Evolutionary conservation across 768 basidiomycete genomes (phyloP), one percentile per base, ranked within the genome.

Genomic region (Boletus fagicola): DNA sequence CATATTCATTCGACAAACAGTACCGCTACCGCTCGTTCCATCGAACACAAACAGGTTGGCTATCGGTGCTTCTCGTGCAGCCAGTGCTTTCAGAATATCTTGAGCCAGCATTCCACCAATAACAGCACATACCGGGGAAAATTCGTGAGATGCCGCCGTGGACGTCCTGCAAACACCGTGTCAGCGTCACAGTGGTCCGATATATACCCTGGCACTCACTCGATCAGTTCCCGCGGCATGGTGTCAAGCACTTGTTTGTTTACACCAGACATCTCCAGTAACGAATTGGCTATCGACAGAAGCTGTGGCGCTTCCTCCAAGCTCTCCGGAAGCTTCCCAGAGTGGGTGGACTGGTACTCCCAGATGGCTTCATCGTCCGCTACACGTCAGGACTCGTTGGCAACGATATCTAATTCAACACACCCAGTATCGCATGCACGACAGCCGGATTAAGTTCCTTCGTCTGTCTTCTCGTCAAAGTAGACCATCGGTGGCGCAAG

Each of bases 21-120:
- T 87, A 5, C 86, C 92, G 22, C 82, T 79, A 28, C 92, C 92
- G 1, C 83, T 87, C 62, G 78, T 83, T 11, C 93, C 92, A 72
- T 98, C 92, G 58, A 96, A 94, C 5, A 85, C 80, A 61, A 95
- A 87, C 60, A 97, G 87, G 72, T 99, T 99, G 51, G 90, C 89
- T 61, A 97, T 88, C 5, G 96, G 96, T 28, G 90, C 84, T 65
- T 98, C 97, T 50, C 93, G 87, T 54, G 88, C 92, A 54, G 88
- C 90, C 39, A 98, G 79, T 0, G 92, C 85, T 70, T 97, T 94
- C 40, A 99, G 78, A 51, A 98, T 88, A 69, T 99, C 97, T 71
- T 98, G 97, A 1, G 87, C 95, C 15, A 98, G 76, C 75, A 98
- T 83, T 24, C 97, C 97, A 28, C 97, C 97, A 39, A 99, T 80